Conservation (phyloP, 2,329 filamentous ascomycete species). For the Sporothrix luriei region DNA sequence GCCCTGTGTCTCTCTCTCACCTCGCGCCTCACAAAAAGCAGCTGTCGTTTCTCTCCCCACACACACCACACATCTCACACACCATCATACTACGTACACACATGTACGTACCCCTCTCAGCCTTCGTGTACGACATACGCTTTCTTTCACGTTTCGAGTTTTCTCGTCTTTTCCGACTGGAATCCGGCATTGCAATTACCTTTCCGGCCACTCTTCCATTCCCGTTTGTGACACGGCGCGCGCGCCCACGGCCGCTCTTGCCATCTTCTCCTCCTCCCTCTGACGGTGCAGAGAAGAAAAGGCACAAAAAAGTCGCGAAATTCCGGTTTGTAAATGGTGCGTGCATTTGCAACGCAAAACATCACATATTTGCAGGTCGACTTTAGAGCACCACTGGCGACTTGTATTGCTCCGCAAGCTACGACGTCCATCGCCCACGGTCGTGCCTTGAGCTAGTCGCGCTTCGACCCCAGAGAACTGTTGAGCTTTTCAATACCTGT, state of each 20-base stretch:
- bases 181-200: not conserved
- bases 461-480: not conserved
- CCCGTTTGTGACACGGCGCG: not conserved
- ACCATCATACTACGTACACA: not conserved
- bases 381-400: too few species aligned
- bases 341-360: too few species aligned
- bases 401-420: not conserved
- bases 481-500: not conserved
- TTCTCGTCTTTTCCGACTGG: not conserved
- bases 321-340: too few species aligned
- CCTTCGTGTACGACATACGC: not conserved
- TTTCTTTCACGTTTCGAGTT: not conserved
- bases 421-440: not conserved
- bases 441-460: slow-evolving; percentile 3
- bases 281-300: too few species aligned
- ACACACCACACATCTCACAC: too few species aligned
- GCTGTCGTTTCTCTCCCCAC: too few species aligned
- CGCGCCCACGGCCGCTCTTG: not conserved
- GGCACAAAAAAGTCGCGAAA: too few species aligned
- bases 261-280: not conserved
- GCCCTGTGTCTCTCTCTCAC: not conserved
- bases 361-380: too few species aligned
- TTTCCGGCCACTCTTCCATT: not conserved
- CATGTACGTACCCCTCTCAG: not conserved
- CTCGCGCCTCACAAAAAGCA: not conserved